Evolutionary conservation across 495 filamentous ascomycete genomes (phyloP), one percentile per base, ranked within the genome.

Genomic region (Penicillium crystallinum): DNA sequence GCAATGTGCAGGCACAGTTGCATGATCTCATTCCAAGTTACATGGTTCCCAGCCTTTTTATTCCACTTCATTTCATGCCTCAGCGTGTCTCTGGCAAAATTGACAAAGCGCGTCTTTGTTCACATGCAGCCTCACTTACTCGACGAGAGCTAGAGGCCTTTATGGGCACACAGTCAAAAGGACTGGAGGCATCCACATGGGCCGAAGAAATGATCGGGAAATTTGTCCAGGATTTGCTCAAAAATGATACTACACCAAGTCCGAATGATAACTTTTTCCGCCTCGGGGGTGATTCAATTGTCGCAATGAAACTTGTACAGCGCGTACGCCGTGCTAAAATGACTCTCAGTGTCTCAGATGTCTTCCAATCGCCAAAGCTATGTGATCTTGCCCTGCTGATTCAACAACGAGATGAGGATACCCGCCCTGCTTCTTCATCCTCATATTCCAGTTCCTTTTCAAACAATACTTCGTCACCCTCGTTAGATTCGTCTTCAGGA

Each of bases 281-380:
- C 4, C 3, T 44, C 10, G 31, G 31, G n/a, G 31, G 31, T 5
- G 31, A 34, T 34, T 34, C 31, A 4, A 36, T 52, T 8, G 30
- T 33, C 12, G 49, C 49, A 14, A 52, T 52, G 49, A 43, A 44
- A 15, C 15, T 52, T 6, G 17, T 50, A 1, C 31, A 39, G n/a
- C 17, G 14, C 3, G 33, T 19, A 15, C 46, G 40, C 17, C 30
- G 27, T 5, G 21, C 29, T 1, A 34, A 34, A 34, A 34, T 34
- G 31, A 34, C 31, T 14, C n/a, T 34, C 11, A 34, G n/a, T 34
- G 12, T 34, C n/a, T 11, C 31, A 34, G 31, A 34, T 2, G 12
- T 34, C n/a, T 34, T 34, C 31, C 31, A 34, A 34, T 34, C 31
- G 1, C 31, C 31, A 34, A 34, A 34, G n/a, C 12, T 34, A n/a